A percentile compares a stretch with the other conserved stretches of the same genome.
phyloP scores from a whole-genome alignment of 768 basidiomycete genomes.

The Collybia mongolica region DNA sequence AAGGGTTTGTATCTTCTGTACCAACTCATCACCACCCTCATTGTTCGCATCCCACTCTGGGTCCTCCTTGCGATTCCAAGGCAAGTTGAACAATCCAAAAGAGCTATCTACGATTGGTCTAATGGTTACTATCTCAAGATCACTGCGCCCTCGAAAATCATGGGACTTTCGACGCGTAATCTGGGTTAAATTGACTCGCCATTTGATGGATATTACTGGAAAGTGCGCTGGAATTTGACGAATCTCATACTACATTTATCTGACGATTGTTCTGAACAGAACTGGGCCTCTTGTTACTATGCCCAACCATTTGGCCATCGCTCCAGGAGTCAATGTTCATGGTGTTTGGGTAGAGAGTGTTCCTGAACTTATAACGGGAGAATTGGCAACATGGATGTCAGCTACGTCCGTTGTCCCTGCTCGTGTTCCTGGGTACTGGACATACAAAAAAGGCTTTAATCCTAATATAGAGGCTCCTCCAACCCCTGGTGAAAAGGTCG shows the following conservation, averaged over 20 bases:
- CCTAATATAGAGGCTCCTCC: conserved; percentile 36
- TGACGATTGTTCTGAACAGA: conserved; percentile 18
- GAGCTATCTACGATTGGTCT: neutral
- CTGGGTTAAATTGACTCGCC: conserved; percentile 31
- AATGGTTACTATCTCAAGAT: conserved; percentile 20
- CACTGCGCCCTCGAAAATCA: conserved; percentile 41
- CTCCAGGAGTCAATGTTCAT: conserved; percentile 36
- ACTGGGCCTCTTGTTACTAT: conserved; percentile 28
- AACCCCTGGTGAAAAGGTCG: conserved; percentile 50
- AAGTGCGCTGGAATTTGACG: conserved; percentile 19
- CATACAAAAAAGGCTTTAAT: conserved; percentile 37
- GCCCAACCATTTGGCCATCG: conserved; percentile 41
- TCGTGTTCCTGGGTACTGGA: conserved; percentile 59
- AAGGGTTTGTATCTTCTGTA: conserved; percentile 48
- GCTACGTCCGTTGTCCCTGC: conserved; percentile 37
- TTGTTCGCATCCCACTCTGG: conserved; percentile 51
- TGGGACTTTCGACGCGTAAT: conserved; percentile 45
- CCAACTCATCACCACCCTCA: conserved; percentile 33
- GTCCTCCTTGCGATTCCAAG: conserved; percentile 34
- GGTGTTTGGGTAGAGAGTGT: conserved; percentile 49
- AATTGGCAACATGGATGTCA: conserved; percentile 38
- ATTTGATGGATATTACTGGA: conserved; percentile 17
- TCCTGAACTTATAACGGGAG: conserved; percentile 40
- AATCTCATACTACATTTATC: neutral
- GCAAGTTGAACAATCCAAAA: conserved; percentile 16